Evolutionary conservation across 805 yeast genomes (phyloP).

Genomic region (Cyberlindnera mrakii): DNA sequence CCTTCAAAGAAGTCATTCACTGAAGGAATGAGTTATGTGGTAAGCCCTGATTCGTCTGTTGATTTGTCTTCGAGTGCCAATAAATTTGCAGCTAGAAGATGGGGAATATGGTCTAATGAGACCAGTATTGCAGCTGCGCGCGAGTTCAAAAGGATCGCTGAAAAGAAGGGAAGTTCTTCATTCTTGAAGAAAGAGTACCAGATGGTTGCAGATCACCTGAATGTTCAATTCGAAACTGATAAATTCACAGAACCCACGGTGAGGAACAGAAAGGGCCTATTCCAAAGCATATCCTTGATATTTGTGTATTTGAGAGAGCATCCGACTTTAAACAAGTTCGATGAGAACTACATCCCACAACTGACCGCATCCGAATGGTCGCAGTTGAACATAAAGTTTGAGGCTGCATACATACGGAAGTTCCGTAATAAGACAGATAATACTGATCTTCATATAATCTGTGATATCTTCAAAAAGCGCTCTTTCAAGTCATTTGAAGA

Average conservation of each 20-base stretch:
- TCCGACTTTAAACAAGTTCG: constrained; percentile 2
- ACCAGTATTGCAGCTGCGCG: constrained; percentile 11
- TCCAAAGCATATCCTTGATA: constrained; percentile 13
- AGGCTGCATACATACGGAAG: constrained; percentile 12
- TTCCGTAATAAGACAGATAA: constrained; percentile 11
- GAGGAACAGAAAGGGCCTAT: constrained; percentile 14
- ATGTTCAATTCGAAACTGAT: constrained; percentile 3
- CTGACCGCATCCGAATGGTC: constrained; percentile 9
- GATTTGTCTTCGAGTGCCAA: too few relatives aligned
- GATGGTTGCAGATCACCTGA: constrained; percentile 8
- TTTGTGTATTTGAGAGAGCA: constrained; percentile 7
- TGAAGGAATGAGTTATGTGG: too few relatives aligned
- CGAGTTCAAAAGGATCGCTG: constrained; percentile 9
- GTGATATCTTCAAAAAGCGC: constrained; percentile 10
- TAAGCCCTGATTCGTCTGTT: too few relatives aligned
- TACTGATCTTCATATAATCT: constrained; percentile 9
- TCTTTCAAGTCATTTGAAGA: not conserved
- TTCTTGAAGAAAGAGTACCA: constrained; percentile 14
- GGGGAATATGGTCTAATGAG: constrained; percentile 11
- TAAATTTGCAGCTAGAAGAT: constrained; percentile 2
- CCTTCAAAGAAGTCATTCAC: too few relatives aligned
- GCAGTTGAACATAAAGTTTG: constrained; percentile 5
- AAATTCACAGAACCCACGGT: constrained; percentile 12
- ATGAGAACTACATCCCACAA: constrained; percentile 4
- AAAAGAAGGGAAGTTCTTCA: constrained; percentile 10